Evolutionary conservation across 176 grass and related monocot genomes (phyloP).

Genomic region (Aegilops sharonensis): DNA sequence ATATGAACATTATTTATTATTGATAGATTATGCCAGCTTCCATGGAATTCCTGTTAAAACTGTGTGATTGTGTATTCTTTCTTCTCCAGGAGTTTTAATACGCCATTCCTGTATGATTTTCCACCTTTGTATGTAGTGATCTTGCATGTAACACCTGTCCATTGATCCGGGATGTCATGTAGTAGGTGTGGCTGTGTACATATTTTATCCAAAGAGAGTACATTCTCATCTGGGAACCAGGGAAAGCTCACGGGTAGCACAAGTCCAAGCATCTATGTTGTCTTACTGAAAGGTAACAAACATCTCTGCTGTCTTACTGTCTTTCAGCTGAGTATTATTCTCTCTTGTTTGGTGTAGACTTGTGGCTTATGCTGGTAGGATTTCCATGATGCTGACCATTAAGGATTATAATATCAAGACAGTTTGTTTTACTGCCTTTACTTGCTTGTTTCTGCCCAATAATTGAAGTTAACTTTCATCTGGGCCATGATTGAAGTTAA

Average conservation of each 20-base stretch:
- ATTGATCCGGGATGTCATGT: background rate
- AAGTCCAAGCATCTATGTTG: background rate
- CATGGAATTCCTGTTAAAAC: background rate
- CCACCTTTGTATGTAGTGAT: background rate
- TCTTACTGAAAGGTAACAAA: too few species aligned
- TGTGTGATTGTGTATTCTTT: background rate
- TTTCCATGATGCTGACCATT: background rate
- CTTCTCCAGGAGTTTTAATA: background rate
- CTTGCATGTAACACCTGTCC: background rate
- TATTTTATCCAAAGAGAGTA: background rate
- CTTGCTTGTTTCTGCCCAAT: background rate
- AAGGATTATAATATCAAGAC: background rate
- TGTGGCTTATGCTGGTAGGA: background rate
- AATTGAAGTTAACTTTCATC: background rate
- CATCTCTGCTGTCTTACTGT: background rate
- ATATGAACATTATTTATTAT: slow-evolving; percentile 26
- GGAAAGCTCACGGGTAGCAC: slow-evolving; percentile 26
- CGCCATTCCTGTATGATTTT: background rate
- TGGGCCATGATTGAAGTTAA: background rate
- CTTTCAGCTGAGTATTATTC: background rate
- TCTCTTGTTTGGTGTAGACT: background rate
- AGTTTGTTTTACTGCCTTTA: background rate
- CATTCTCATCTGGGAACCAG: slow-evolving; percentile 26
- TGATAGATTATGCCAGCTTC: slow-evolving; percentile 5
- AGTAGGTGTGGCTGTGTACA: background rate